A percentile compares a stretch with the other conserved stretches of the same genome.
Conservation (phyloP, 1,139 yeast species). For the Hansenula sp. region DNA sequence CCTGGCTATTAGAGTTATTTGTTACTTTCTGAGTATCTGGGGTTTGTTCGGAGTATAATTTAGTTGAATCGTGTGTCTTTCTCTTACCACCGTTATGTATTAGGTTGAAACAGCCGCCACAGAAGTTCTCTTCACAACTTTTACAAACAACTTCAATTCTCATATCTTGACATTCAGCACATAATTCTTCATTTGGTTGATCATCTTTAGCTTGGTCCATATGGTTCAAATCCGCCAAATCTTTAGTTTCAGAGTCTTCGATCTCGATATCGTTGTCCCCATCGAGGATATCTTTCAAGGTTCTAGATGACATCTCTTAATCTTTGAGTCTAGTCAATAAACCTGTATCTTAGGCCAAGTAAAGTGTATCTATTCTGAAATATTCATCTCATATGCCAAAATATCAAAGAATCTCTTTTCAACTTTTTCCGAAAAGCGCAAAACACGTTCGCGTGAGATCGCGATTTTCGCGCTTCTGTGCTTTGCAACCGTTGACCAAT, state of each 20-base stretch:
- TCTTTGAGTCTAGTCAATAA: background rate
- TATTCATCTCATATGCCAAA: background rate
- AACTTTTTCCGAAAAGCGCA: background rate
- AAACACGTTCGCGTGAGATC: background rate
- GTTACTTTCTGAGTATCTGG: slow-evolving; percentile 12
- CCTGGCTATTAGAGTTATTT: slow-evolving; percentile 7
- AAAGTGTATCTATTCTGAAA: too few species aligned
- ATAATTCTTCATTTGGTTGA: slow-evolving; percentile 34
- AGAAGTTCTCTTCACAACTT: slow-evolving; percentile 60
- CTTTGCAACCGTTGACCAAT: background rate
- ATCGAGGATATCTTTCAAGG: slow-evolving; percentile 24
- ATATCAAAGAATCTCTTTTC: background rate
- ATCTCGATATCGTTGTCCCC: slow-evolving; percentile 20
- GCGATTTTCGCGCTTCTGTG: too few species aligned
- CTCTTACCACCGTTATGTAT: slow-evolving; percentile 65
- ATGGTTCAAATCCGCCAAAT: slow-evolving; percentile 16
- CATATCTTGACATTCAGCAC: slow-evolving; percentile 71
- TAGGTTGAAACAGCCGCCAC: slow-evolving; percentile 62
- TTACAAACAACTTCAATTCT: slow-evolving; percentile 54
- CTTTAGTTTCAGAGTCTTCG: slow-evolving; percentile 12
- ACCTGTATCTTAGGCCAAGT: too few species aligned
- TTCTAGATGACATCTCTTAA: slow-evolving; percentile 17
- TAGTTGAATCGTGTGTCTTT: slow-evolving; percentile 35
- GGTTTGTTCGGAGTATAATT: slow-evolving; percentile 16
- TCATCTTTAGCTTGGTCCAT: slow-evolving; percentile 17